phyloP scores from a whole-genome alignment of 1,284 basidiomycete genomes.

The Pseudozyma tsukubaensis region DNA sequence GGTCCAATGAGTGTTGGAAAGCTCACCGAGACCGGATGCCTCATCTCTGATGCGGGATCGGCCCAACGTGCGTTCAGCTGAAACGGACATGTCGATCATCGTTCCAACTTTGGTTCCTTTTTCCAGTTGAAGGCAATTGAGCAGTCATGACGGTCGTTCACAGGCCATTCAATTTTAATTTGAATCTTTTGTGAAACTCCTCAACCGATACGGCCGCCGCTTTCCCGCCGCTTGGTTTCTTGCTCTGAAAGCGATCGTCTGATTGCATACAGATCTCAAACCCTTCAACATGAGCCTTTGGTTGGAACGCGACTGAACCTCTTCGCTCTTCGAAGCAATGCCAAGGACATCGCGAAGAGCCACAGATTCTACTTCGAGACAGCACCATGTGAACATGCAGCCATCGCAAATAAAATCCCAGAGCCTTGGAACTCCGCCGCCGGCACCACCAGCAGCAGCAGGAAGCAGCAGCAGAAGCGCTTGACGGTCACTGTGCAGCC shows the following conservation, averaged over 20 bases:
- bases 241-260: too few relatives aligned
- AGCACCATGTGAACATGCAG: conserved; percentile 15
- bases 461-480: neutral
- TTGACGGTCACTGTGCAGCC: conserved; percentile 23
- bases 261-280: too few relatives aligned
- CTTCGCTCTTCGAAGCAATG: too few relatives aligned
- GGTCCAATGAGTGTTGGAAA: neutral
- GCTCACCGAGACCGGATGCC: neutral
- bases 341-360: too few relatives aligned
- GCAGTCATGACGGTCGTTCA: conserved; percentile 4
- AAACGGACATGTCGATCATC: conserved; percentile 28
- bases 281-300: too few relatives aligned
- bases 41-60: conserved; percentile 7
- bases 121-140: neutral
- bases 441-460: too few relatives aligned
- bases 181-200: too few relatives aligned
- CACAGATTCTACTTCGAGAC: neutral
- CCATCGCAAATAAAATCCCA: neutral
- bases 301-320: too few relatives aligned
- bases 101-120: neutral
- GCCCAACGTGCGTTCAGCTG: neutral
- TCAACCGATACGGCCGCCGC: too few relatives aligned
- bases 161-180: conserved; percentile 1
- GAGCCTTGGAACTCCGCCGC: conserved; percentile 29
- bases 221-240: too few relatives aligned